These are phyloP conservation scores for Tephrocybe sp. DNA, from an alignment of 768 basidiomycete genomes.

Conservation along the genomic window DNA sequence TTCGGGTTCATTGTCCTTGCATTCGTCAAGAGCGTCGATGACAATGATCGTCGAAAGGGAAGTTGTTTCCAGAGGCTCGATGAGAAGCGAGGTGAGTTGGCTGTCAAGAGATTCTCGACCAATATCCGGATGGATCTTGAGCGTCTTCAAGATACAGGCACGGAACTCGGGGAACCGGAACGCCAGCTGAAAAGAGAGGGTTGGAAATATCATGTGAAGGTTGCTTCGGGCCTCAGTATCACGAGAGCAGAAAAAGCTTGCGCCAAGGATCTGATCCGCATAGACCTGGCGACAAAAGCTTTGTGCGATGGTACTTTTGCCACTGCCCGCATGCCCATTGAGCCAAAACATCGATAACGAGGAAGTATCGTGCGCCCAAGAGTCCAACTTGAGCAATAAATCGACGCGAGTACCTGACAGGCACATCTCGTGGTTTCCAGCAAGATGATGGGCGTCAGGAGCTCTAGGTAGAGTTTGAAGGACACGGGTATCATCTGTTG, in stretches of 20 bases:
- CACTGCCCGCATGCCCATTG: conserved; percentile 21
- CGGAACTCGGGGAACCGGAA: not conserved
- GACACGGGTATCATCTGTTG: not conserved
- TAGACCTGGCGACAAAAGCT: conserved; percentile 14
- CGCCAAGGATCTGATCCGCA: conserved; percentile 2
- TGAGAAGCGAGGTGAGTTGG: not conserved
- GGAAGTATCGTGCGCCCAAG: conserved; percentile 11
- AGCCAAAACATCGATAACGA: conserved; percentile 18
- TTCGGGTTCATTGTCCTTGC: not conserved
- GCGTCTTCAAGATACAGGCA: not conserved
- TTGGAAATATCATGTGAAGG: conserved; percentile 1
- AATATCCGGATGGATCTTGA: not conserved
- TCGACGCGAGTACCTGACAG: conserved; percentile 2
- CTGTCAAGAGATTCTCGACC: not conserved
- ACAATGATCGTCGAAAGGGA: not conserved
- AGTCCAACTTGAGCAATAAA: conserved; percentile 11
- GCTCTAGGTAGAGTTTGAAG: not conserved
- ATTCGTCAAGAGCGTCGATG: conserved; percentile 6
- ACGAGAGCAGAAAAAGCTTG: conserved; percentile 7
- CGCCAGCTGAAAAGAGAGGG: not conserved
- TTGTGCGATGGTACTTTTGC: conserved; percentile 22
- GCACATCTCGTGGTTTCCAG: not conserved
- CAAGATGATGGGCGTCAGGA: not conserved
- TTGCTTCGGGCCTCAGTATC: not conserved
- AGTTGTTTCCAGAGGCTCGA: not conserved